These are phyloP conservation scores for Eucalyptus leucophloia DNA, from an alignment of 345 rosid genomes.

Conservation along the genomic window DNA sequence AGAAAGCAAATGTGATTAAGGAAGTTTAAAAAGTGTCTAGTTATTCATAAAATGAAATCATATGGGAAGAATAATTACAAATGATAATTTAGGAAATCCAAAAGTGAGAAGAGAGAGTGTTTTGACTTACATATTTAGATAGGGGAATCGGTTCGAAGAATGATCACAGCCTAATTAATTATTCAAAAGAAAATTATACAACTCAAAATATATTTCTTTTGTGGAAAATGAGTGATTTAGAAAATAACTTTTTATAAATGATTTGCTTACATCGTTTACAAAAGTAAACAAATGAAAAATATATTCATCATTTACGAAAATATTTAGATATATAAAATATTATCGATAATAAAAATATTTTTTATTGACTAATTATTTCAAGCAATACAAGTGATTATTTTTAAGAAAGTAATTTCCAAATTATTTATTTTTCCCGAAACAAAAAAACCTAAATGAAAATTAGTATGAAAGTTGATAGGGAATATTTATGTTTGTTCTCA, in stretches of 20 bases:
- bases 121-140: not conserved
- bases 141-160: not conserved
- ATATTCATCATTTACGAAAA: rapidly evolving
- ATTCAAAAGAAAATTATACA: not conserved
- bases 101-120: not conserved
- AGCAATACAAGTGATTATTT: rapidly evolving
- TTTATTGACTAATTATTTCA: not conserved
- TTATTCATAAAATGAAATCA: not conserved
- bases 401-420: not conserved
- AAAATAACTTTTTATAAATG: not conserved
- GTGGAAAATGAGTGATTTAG: not conserved
- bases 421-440: rapidly evolving
- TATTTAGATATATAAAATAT: no score
- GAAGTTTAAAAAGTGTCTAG: not conserved
- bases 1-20: not conserved
- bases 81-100: not conserved
- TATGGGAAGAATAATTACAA: not conserved
- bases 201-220: not conserved
- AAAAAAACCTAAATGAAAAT: not conserved
- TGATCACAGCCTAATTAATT: not conserved
- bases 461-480: not conserved
- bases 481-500: not conserved
- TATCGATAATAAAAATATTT: no score
- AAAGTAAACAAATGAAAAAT: not conserved
- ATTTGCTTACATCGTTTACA: not conserved